A percentile compares a stretch with the other conserved stretches of the same genome.
Evolutionary conservation across 768 basidiomycete genomes (phyloP).

Genomic region (Boletales sp.): DNA sequence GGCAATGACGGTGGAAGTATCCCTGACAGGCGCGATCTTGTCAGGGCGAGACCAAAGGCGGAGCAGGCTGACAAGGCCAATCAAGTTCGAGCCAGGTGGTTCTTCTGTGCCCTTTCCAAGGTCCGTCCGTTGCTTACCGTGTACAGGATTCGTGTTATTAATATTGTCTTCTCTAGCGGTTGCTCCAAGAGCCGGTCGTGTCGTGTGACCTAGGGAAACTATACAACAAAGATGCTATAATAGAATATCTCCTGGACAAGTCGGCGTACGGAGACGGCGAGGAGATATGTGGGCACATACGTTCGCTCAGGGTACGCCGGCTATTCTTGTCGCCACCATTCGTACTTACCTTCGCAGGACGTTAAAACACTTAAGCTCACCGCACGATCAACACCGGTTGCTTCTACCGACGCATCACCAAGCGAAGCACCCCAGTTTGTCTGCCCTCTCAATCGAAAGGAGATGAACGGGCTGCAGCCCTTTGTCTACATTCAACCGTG

Average conservation of each 20-base stretch:
- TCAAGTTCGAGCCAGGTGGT: conserved; percentile 83
- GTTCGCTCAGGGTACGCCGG: conserved; percentile 75
- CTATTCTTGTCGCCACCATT: not conserved
- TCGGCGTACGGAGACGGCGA: conserved; percentile 86
- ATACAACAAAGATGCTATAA: conserved; percentile 93
- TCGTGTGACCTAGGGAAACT: conserved; percentile 90
- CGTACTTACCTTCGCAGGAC: conserved; percentile 50
- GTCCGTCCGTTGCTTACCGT: conserved; percentile 35
- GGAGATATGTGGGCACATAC: conserved; percentile 88
- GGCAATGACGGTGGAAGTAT: conserved; percentile 90
- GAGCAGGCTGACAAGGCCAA: conserved; percentile 91
- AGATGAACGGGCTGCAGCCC: conserved; percentile 89
- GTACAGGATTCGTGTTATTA: not conserved
- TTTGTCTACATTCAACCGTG: conserved; percentile 86
- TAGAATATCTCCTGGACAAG: conserved; percentile 86
- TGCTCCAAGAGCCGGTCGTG: conserved; percentile 86
- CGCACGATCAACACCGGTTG: conserved; percentile 53
- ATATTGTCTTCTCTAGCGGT: conserved; percentile 46
- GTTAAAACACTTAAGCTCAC: conserved; percentile 82
- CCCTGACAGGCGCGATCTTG: conserved; percentile 77
- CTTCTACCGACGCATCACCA: conserved; percentile 33
- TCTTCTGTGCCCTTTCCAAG: conserved; percentile 94
- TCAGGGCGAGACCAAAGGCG: conserved; percentile 70
- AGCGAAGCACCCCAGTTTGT: conserved; percentile 68
- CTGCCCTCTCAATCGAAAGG: conserved; percentile 88